phyloP scores from a whole-genome alignment of 768 basidiomycete species.

The Trametes cingulata region DNA sequence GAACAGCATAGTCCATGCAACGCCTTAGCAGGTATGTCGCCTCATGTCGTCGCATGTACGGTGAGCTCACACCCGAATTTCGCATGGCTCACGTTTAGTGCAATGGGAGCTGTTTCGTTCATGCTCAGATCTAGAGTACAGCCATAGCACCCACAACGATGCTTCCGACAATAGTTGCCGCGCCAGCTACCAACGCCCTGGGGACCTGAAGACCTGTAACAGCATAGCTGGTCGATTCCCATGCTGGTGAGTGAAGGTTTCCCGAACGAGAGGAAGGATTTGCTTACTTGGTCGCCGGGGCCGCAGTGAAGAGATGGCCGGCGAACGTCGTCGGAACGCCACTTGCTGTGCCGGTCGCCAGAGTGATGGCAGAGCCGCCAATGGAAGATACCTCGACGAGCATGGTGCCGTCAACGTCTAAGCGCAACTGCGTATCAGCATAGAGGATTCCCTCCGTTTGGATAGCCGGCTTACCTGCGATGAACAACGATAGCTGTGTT shows the following conservation, averaged over 20 bases:
- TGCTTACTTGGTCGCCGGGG: slow-evolving; percentile 8
- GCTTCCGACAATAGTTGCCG: not conserved
- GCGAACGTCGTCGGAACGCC: slow-evolving; percentile 23
- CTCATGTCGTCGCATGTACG: too few relatives aligned
- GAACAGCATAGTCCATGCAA: too few relatives aligned
- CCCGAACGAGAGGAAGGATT: not conserved
- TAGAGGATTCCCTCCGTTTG: not conserved
- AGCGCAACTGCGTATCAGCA: not conserved
- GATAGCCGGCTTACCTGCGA: slow-evolving; percentile 11
- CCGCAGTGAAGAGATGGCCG: slow-evolving; percentile 26
- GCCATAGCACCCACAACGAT: not conserved
- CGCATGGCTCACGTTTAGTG: too few relatives aligned
- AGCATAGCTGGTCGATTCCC: not conserved
- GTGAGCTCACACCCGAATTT: too few relatives aligned
- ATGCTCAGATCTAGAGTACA: slow-evolving; percentile 12
- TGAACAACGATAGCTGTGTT: slow-evolving; percentile 19
- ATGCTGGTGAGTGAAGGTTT: not conserved
- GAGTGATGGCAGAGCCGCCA: slow-evolving; percentile 28
- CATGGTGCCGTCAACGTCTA: slow-evolving; percentile 23
- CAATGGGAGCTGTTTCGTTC: too few relatives aligned
- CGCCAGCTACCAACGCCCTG: not conserved
- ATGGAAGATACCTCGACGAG: slow-evolving; percentile 27
- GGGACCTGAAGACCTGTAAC: not conserved
- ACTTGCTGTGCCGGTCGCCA: slow-evolving; percentile 22
- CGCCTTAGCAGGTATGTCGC: too few relatives aligned